phyloP scores from a whole-genome alignment of 306 rosid species.

The Quercus aquifolioides region DNA sequence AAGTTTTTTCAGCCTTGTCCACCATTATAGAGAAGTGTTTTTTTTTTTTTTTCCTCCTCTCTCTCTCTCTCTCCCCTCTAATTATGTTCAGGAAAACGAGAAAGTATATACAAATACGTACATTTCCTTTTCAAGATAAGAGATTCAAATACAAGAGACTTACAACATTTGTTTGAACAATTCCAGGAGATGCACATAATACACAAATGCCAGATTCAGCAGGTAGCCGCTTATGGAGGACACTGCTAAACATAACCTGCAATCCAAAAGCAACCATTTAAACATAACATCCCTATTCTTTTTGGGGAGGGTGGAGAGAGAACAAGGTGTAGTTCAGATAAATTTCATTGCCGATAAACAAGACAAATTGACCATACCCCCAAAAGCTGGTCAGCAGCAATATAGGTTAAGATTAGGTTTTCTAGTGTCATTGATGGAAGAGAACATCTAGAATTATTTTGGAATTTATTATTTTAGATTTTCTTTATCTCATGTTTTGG shows the following conservation, averaged over 20 bases:
- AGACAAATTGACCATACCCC: not conserved
- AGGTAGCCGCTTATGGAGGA: conserved; percentile 77
- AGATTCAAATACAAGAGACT: conserved; percentile 33
- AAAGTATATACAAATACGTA: not conserved
- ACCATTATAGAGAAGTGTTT: too few relatives aligned
- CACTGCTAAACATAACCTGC: conserved; percentile 95
- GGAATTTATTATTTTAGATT: too few relatives aligned
- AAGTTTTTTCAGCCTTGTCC: too few relatives aligned
- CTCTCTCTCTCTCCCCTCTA: too few relatives aligned
- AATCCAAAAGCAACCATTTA: conserved; percentile 20
- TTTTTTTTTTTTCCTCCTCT: too few relatives aligned
- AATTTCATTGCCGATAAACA: not conserved
- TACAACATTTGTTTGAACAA: conserved; percentile 95
- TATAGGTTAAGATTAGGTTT: too few relatives aligned
- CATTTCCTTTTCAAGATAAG: not conserved
- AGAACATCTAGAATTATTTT: too few relatives aligned
- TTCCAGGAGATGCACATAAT: conserved; percentile 89
- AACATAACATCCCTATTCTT: not conserved
- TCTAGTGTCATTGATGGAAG: too few relatives aligned
- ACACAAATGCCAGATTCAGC: conserved; percentile 79
- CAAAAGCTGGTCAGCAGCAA: too few relatives aligned
- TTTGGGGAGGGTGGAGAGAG: not conserved
- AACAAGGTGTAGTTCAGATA: not conserved
- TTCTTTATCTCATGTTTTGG: too few relatives aligned
- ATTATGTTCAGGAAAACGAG: not conserved